phyloP scores from a whole-genome alignment of 306 rosid genomes.

The cucumber (Cucumis sativus) region Cucumber_9930_V3 NC_026658.2:24955001-24955500 shows the following conservation, averaged over 20 bases:
- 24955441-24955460: background rate
- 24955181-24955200: background rate
- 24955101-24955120: background rate
- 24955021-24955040: background rate
- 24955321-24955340: background rate
- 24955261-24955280: background rate
- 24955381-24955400: background rate
- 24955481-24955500: background rate
- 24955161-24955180: background rate
- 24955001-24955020: background rate
- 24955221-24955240: background rate
- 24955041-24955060: constrained; percentile 15
- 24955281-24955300: background rate
- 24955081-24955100: background rate
- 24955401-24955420: background rate
- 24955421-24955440: background rate
- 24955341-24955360: background rate
- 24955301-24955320: background rate
- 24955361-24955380: background rate
- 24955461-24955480: constrained; percentile 3
- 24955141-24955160: background rate
- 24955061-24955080: constrained; percentile 9
- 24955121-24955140: background rate
- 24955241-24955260: background rate
- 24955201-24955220: background rate